Evolutionary conservation across 257 asterid species (phyloP).

Genomic region (Solanum gracilifrons): DNA sequence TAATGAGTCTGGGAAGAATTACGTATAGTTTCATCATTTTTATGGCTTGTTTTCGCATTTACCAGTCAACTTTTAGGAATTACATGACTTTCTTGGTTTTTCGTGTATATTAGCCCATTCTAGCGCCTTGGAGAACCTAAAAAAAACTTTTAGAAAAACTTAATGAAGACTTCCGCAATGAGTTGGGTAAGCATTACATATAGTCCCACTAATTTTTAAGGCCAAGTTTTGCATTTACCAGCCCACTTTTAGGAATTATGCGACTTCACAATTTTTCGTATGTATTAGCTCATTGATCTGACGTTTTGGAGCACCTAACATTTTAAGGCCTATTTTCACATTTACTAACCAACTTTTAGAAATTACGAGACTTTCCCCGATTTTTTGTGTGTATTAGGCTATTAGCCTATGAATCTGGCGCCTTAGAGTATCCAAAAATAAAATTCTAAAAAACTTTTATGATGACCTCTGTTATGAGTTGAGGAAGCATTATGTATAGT

Average conservation of each 20-base stretch:
- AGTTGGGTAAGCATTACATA: background rate
- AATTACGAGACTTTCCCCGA: too few species aligned
- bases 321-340: background rate
- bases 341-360: background rate
- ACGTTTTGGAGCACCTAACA: background rate
- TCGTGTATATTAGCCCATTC: background rate
- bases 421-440: too few species aligned
- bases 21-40: background rate
- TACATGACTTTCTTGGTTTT: background rate
- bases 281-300: background rate
- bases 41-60: background rate
- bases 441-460: too few species aligned
- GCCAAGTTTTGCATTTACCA: background rate
- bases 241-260: background rate
- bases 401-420: too few species aligned
- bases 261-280: too few species aligned
- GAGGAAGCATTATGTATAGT: background rate
- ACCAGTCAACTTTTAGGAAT: too few species aligned
- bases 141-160: background rate
- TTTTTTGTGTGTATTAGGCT: too few species aligned
- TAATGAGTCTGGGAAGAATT: background rate
- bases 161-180: background rate
- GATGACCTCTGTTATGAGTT: background rate
- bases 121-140: background rate
- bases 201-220: background rate